Base-by-base conservation (phyloP, 352 stramenopile species). In the Phytophthora hibernalis region DNA sequence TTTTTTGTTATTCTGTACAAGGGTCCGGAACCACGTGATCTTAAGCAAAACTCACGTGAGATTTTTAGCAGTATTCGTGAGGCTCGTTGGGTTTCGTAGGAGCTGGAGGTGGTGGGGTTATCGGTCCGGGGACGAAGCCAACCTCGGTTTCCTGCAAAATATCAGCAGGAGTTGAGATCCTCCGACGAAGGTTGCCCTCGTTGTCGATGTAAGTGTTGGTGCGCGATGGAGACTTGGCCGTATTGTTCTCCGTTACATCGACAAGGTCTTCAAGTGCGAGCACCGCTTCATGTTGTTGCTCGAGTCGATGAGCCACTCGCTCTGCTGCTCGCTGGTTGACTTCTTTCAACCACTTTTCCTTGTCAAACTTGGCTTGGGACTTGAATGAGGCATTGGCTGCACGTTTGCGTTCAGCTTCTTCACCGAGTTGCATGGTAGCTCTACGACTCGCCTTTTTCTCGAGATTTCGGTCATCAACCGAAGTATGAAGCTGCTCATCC, bases 181-280 rank as follows among this genome's bases (percentile, higher is more conserved):
- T 65, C 26, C 79, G 77, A 10, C 79, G 75, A 16, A 88, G 51
- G 47, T 90, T 90, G 0, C 79, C 79, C 13, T 79, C 65, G 0
- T 66, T 8, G 31, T 90, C 81, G 50, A 90, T 79, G 52, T 77
- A 90, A 15, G 70, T 63, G 40, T 75, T 61, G 16, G 62, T 51
- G 22, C 72, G 76, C 26, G 79, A 87, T 40, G 81, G 79, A 10
- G 70, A 82, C 7, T 30, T 15, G 5, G 53, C 38, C 15, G 74
- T 80, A 56, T 85, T 76, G 2, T 44, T 37, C 37, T 87, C 75
- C 1, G 73, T 87, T 7, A 83, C 48, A 44, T 83, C 73, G 1
- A 79, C 62, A 0, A 73, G 37, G 7, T 58, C 43, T 13, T 22
- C 38, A 6, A 58, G 22, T 8, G 11, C 33, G 1, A 63, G 42